Evolutionary conservation across 257 asterid species (phyloP).

Genomic region (Rauvolfia tetraphylla): DNA sequence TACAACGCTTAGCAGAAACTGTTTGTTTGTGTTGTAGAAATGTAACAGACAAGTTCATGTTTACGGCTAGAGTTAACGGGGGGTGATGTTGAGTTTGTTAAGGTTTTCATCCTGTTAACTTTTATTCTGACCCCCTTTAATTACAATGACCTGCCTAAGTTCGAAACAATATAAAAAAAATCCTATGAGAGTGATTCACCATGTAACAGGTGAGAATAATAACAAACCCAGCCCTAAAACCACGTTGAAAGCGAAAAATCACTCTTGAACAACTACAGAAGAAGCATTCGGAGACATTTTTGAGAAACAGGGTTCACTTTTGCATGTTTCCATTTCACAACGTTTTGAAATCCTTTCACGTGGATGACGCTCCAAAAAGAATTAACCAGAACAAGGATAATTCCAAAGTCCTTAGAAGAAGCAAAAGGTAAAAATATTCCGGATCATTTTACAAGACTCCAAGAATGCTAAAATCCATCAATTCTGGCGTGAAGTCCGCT

Average conservation of each 20-base stretch:
- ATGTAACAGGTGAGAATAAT: not conserved
- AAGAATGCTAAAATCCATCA: not conserved
- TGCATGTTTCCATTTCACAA: not conserved
- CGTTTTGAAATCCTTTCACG: not conserved
- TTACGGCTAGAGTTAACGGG: no score
- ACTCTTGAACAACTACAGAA: no score
- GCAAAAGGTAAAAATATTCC: no score
- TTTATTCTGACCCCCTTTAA: no score
- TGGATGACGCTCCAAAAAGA: no score
- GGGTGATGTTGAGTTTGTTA: not conserved
- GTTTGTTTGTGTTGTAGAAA: not conserved
- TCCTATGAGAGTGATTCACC: not conserved
- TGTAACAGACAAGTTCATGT: not conserved
- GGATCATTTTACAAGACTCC: not conserved
- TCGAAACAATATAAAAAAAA: not conserved
- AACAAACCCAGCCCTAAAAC: no score
- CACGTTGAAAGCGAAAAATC: no score
- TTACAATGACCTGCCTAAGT: not conserved
- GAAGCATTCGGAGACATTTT: no score
- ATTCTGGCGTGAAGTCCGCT: not conserved
- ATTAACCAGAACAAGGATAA: no score
- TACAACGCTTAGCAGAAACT: conserved; percentile 41
- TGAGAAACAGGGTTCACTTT: no score
- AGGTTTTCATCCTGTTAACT: not conserved
- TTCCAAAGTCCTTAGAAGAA: no score